Conservation (phyloP, 805 yeast genomes). For the Yarrowia keelungensis region DNA sequence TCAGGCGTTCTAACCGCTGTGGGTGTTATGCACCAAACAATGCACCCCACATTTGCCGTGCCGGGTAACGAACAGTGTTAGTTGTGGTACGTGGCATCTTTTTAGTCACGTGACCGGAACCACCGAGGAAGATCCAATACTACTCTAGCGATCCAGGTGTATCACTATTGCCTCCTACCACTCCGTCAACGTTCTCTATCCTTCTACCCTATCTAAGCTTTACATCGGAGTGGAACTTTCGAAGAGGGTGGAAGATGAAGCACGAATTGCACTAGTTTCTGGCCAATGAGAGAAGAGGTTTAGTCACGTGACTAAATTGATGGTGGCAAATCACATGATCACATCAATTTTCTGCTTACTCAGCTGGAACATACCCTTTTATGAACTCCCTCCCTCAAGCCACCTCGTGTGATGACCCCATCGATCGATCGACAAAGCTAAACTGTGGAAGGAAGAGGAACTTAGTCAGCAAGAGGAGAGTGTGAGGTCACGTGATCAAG, state of each 20-base stretch:
- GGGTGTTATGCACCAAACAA: conserved; percentile 14
- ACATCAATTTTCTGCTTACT: neutral
- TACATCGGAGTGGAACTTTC: too few relatives aligned
- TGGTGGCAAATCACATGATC: too few relatives aligned
- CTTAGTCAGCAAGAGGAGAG: neutral
- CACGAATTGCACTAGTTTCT: too few relatives aligned
- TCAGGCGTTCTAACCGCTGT: neutral
- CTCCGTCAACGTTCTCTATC: too few relatives aligned
- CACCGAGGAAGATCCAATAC: too few relatives aligned
- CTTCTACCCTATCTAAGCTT: too few relatives aligned
- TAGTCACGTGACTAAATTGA: too few relatives aligned
- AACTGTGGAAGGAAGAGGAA: neutral
- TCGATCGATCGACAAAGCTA: conserved; percentile 8
- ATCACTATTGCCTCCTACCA: too few relatives aligned
- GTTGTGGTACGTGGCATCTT: neutral
- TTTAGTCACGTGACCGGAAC: neutral
- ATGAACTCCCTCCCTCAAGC: neutral
- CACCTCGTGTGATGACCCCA: conserved; percentile 5
- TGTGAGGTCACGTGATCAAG: too few relatives aligned
- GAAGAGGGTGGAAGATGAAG: too few relatives aligned
- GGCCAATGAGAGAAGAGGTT: too few relatives aligned
- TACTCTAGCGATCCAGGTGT: too few relatives aligned
- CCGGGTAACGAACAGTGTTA: conserved; percentile 1
- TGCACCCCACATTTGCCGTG: conserved; percentile 32
- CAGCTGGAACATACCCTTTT: neutral